Base-by-base conservation (phyloP, 495 filamentous ascomycete species). In the Neurospora hispaniola region DNA sequence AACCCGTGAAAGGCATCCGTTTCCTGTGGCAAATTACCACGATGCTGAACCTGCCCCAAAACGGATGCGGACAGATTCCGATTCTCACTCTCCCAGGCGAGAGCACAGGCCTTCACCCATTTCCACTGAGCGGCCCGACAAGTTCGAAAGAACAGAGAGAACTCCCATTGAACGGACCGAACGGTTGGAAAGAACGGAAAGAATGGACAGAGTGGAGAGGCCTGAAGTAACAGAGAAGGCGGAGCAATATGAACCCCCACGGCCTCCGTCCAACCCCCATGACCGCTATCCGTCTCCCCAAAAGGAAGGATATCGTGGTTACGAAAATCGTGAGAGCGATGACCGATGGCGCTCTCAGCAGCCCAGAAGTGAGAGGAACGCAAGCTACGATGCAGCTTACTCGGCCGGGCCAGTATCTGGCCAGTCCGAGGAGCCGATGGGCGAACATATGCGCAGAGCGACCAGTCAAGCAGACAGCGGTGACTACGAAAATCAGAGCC, bases 41-140 rank as follows among this genome's bases (percentile, higher is more conserved):
- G 82, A 84, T 20, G 72, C 68, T 18, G 86, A 87, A 70, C 72
- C 73, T 5, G 79, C 82, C 23, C 84, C 87, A 74, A 89, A 89
- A 77, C 85, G 87, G 73, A 89, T 88, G 77, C 82, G 87, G 54
- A 86, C 86, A 59, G 75, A 66, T 66, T 66, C 54, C 27, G 27
- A 79, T 14, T 86, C 86, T 42, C 77, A 82, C 59, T 86, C 84
- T 35, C 79, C 77, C 39, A 74, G 79, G 76, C 77, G 79, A 75
- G 80, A 79, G 42, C 76, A 73, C 42, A 73, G 71, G 16, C 75
- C 74, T 69, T 83, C 77, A 69, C 76, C 74, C 27, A 18, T 66
- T 18, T 31, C 54, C 18, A 35, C 54, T 18, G 54, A 66, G 54
- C 54, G 23, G 3, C 74, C 75, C 4, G 46, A 41, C n/a, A 74